phyloP scores from a whole-genome alignment of 129 eudicot genomes.

The Glebionis coronaria region DNA sequence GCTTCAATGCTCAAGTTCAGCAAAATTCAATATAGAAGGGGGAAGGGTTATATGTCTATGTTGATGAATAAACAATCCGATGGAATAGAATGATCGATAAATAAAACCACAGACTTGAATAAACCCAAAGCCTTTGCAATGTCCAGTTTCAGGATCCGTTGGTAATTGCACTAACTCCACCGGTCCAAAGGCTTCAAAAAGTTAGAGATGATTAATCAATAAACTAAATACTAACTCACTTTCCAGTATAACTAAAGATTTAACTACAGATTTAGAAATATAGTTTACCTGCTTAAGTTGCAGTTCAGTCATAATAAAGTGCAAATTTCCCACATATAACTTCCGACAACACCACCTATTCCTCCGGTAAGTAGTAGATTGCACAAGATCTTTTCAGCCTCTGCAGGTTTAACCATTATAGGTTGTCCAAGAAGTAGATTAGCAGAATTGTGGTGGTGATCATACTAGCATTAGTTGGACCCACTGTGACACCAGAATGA shows the following conservation, averaged over 20 bases:
- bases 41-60: background rate
- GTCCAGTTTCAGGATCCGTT: constrained; percentile 86
- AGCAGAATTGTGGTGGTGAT: too few species aligned
- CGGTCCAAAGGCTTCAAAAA: constrained; percentile 95
- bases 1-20: constrained; percentile 81
- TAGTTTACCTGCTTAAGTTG: constrained; percentile 68
- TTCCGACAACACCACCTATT: too few species aligned
- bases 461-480: too few species aligned
- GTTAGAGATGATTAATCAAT: constrained; percentile 25
- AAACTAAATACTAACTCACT: background rate
- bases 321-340: too few species aligned
- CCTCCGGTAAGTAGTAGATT: too few species aligned
- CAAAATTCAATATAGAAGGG: constrained; percentile 38
- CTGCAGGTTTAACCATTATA: too few species aligned
- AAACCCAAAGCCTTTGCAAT: constrained; percentile 97
- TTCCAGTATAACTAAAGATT: background rate
- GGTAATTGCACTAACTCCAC: constrained; percentile 96
- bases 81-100: background rate
- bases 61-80: background rate
- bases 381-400: too few species aligned
- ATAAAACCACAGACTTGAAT: constrained; percentile 60
- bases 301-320: constrained; percentile 88
- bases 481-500: too few species aligned
- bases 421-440: too few species aligned
- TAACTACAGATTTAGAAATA: background rate